A percentile compares a stretch with the other conserved stretches of the same genome.
Conservation (phyloP, 345 rosid species). For the Lepidium sativum region DNA sequence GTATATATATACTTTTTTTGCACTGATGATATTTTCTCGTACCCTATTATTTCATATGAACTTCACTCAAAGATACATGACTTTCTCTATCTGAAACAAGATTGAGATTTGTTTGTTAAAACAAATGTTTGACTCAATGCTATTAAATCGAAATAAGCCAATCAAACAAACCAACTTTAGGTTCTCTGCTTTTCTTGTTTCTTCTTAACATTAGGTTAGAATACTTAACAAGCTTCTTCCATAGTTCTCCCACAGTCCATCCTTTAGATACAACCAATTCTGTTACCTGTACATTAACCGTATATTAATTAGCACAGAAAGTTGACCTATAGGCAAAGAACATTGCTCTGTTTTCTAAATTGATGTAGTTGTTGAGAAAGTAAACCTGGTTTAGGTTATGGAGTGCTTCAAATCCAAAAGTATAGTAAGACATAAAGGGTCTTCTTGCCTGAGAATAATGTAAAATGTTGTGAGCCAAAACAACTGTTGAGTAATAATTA, state of each 20-base stretch:
- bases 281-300: conserved; percentile 34
- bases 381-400: conserved; percentile 46
- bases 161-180: conserved; percentile 48
- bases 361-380: background rate
- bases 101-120: no score
- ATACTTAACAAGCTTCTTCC: conserved; percentile 60
- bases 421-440: conserved; percentile 57
- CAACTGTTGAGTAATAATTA: background rate
- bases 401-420: conserved; percentile 43
- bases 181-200: conserved; percentile 25
- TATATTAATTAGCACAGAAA: background rate
- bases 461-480: background rate
- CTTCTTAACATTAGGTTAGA: conserved; percentile 39
- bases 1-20: background rate
- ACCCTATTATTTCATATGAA: background rate
- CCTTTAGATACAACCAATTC: conserved; percentile 43
- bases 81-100: background rate
- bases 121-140: no score
- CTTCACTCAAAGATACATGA: background rate
- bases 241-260: conserved; percentile 84
- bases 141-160: conserved; percentile 59
- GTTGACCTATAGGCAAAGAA: background rate
- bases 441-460: conserved; percentile 47
- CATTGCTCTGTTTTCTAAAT: background rate
- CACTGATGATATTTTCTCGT: background rate